These are phyloP conservation scores for Aristolochia fimbriata DNA, from an alignment of 164 flowering plant species.

Conservation along the genomic window DNA sequence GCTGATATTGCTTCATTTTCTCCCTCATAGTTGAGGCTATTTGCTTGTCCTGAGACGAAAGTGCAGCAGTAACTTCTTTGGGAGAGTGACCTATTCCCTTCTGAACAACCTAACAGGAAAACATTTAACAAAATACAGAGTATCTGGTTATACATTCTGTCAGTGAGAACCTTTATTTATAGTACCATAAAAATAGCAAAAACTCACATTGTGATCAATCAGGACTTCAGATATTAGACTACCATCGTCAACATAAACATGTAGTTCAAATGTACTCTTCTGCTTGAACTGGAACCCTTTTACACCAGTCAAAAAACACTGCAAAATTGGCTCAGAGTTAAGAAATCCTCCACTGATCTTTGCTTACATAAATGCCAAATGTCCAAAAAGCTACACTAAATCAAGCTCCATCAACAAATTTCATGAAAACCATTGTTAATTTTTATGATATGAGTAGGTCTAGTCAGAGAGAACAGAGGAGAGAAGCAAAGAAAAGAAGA, in stretches of 20 bases:
- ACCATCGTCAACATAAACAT: conserved; percentile 83
- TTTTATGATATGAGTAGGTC: too few species aligned
- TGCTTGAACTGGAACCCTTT: conserved; percentile 62
- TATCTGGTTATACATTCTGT: not conserved
- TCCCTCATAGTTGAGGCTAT: conserved; percentile 47
- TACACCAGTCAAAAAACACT: conserved; percentile 90
- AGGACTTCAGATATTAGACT: conserved; percentile 82
- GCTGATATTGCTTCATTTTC: conserved; percentile 48
- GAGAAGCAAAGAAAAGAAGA: too few species aligned
- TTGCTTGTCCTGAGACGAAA: conserved; percentile 43
- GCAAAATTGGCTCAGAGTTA: conserved; percentile 13
- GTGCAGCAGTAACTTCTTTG: conserved; percentile 60
- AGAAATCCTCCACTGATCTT: too few species aligned
- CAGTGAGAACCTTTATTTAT: not conserved
- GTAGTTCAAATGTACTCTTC: conserved; percentile 54
- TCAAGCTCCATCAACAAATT: too few species aligned
- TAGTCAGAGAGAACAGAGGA: too few species aligned
- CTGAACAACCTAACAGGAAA: conserved; percentile 50
- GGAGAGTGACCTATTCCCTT: conserved; percentile 60
- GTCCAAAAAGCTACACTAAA: too few species aligned
- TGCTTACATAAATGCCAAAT: too few species aligned
- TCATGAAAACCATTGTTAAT: too few species aligned
- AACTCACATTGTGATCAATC: conserved; percentile 70
- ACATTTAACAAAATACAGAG: not conserved
- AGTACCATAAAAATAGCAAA: not conserved